These are phyloP conservation scores for Amanita rubescens DNA, from an alignment of 768 basidiomycete genomes.

Conservation along the genomic window DNA sequence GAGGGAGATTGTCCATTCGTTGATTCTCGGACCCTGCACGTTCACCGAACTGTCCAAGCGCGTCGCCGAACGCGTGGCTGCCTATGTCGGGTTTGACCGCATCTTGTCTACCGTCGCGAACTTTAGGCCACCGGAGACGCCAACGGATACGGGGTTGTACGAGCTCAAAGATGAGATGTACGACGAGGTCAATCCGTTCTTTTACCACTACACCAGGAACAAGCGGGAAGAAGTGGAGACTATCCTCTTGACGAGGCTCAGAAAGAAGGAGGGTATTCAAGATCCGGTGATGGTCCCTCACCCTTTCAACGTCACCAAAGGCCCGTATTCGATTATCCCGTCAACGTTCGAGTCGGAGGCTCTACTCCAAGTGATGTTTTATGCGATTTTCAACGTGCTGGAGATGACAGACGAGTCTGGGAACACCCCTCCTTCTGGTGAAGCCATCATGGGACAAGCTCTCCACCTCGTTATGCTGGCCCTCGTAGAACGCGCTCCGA, in stretches of 20 bases:
- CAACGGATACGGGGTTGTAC: conserved; percentile 78
- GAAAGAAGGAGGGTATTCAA: conserved; percentile 43
- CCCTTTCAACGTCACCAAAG: conserved; percentile 51
- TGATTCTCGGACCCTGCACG: conserved; percentile 80
- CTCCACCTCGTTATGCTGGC: conserved; percentile 84
- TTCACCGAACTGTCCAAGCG: conserved; percentile 90
- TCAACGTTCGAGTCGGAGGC: conserved; percentile 61
- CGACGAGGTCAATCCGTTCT: conserved; percentile 91
- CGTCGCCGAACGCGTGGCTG: conserved; percentile 83
- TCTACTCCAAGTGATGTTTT: conserved; percentile 78
- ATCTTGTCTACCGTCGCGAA: conserved; percentile 73
- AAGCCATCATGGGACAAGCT: conserved; percentile 85
- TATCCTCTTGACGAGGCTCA: conserved; percentile 57
- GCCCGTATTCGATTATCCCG: conserved; percentile 64
- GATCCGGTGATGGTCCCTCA: conserved; percentile 76
- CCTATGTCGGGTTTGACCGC: conserved; percentile 75
- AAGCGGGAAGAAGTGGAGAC: conserved; percentile 87
- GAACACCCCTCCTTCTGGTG: conserved; percentile 65
- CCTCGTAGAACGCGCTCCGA: conserved; percentile 57
- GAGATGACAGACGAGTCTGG: conserved; percentile 53
- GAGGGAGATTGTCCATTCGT: conserved; percentile 84
- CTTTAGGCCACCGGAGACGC: conserved; percentile 75
- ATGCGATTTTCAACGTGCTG: conserved; percentile 68
- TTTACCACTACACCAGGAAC: conserved; percentile 92
- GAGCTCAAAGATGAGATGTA: conserved; percentile 77